Evolutionary conservation across 129 eudicot genomes (phyloP), one percentile per base, ranked within the genome.

Genomic region (Calendula officinalis): DNA sequence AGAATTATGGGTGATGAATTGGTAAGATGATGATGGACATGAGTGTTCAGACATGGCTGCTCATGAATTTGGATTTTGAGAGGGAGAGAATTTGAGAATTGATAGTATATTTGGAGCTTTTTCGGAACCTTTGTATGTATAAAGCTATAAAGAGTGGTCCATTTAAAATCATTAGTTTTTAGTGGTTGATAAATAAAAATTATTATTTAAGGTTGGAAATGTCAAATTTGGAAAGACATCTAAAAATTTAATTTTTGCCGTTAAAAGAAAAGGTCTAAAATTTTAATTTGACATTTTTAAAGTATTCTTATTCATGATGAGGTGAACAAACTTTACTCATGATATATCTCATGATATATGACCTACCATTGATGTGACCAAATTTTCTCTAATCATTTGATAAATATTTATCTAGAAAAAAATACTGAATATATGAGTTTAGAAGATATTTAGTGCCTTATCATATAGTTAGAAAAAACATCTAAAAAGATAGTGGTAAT

Each of bases 11-110:
- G 57, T 68, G 63, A 49, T 78, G 52, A 35, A 35, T 35, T 15
- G 44, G 8, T 74, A 67, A 33, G 62, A 33, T 42, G 72, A 46
- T 47, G 75, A 22, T 8, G 85, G 42, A 49, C 79, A 57, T 65
- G 69, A 76, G 50, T 42, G 12, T 63, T 72, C 75, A 58, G 71
- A 71, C 75, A 75, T 75, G 53, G 74, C 66, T 9, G n/a, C 43
- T 72, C 52, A 55, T 73, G 60, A 55, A 64, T 57, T 2, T 63
- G 8, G 68, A 43, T 45, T 15, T 33, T 33, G 30, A 22, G 30
- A n/a, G 52, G 30, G 40, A 32, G 17, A 62, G 54, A 11, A 22
- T 27, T 33, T 33, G 51, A 27, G 50, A 57, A 13, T 46, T 33
- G 35, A 15, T 10, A 57, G 57, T 69, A 14, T 9, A 2, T 66